A percentile compares a stretch with the other conserved stretches of the same genome.
Evolutionary conservation across 352 stramenopile species (phyloP).

Genomic region (Pythium aquatile): DNA sequence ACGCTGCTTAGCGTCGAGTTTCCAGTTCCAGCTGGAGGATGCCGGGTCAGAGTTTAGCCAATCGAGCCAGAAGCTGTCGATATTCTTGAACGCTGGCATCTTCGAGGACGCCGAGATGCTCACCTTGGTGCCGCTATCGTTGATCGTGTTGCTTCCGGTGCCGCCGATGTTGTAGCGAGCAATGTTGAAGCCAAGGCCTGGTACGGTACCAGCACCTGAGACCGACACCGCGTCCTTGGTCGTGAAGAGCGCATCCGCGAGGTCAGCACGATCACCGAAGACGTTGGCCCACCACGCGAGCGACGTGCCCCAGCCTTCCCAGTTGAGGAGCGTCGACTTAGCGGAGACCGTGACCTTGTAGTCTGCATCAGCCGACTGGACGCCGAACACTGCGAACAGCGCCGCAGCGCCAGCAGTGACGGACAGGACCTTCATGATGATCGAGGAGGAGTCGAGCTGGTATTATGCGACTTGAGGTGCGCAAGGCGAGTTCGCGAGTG

Average conservation of each 20-base stretch:
- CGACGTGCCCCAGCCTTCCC: slow-evolving; percentile 63
- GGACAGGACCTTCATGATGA: slow-evolving; percentile 20
- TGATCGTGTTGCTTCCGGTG: slow-evolving; percentile 39
- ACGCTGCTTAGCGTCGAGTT: slow-evolving; percentile 40
- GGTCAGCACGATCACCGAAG: slow-evolving; percentile 50
- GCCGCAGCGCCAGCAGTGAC: slow-evolving; percentile 7
- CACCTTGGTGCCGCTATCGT: slow-evolving; percentile 36
- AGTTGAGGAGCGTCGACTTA: slow-evolving; percentile 26
- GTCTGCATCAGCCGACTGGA: slow-evolving; percentile 13
- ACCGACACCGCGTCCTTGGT: slow-evolving; percentile 37
- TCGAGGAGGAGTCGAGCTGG: not conserved
- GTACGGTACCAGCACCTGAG: slow-evolving; percentile 27
- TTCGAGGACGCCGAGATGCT: slow-evolving; percentile 45
- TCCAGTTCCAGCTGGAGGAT: slow-evolving; percentile 53
- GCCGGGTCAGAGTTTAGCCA: slow-evolving; percentile 41
- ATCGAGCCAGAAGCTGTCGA: slow-evolving; percentile 58
- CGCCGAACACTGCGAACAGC: slow-evolving; percentile 9
- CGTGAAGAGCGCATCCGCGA: slow-evolving; percentile 58
- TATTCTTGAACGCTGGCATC: slow-evolving; percentile 55
- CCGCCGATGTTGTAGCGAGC: slow-evolving; percentile 62
- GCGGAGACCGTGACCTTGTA: slow-evolving; percentile 32
- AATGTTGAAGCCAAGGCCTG: slow-evolving; percentile 54
- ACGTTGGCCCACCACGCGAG: slow-evolving; percentile 66
- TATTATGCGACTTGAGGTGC: not conserved
- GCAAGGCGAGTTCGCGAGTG: not conserved